Evolutionary conservation across 2,329 filamentous ascomycete species (phyloP).

Genomic region (Leptographium flavum): DNA sequence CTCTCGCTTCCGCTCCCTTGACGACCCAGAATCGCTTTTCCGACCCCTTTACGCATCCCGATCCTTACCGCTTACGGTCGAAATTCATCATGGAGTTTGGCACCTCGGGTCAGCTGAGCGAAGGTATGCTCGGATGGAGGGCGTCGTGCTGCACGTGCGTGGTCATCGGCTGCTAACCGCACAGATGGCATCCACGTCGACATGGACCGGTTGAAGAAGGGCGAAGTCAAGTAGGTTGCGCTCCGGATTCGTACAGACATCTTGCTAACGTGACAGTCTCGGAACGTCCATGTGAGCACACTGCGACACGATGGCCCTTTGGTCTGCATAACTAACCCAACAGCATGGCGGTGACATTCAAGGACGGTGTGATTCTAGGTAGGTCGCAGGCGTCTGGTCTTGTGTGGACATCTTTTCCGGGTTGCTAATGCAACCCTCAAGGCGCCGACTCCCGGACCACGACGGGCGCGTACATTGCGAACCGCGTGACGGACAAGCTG

Average conservation of each 20-base stretch:
- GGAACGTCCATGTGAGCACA: constrained; percentile 79
- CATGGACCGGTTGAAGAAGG: constrained; percentile 97
- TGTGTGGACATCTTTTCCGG: no score
- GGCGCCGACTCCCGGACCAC: constrained; percentile 95
- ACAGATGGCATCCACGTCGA: constrained; percentile 97
- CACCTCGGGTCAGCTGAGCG: constrained; percentile 45
- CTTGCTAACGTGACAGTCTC: constrained; percentile 39
- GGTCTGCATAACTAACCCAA: neutral
- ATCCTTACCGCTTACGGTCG: no score
- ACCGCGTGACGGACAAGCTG: constrained; percentile 97
- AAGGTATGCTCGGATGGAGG: constrained; percentile 46
- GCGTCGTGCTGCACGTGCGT: no score
- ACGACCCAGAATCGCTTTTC: no score
- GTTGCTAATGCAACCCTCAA: constrained; percentile 14
- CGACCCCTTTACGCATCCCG: neutral
- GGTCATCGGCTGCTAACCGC: no score
- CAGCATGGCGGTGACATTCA: constrained; percentile 98
- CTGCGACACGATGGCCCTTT: no score
- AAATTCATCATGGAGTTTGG: constrained; percentile 44
- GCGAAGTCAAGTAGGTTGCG: constrained; percentile 93
- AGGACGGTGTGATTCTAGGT: constrained; percentile 91
- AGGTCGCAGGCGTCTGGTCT: constrained; percentile 8
- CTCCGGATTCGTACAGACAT: no score
- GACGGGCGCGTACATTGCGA: constrained; percentile 95
- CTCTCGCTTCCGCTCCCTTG: no score